A percentile compares a stretch with the other conserved stretches of the same genome.
Conservation (phyloP, 495 filamentous ascomycete species). For the Lophiostoma macrostomum region DNA sequence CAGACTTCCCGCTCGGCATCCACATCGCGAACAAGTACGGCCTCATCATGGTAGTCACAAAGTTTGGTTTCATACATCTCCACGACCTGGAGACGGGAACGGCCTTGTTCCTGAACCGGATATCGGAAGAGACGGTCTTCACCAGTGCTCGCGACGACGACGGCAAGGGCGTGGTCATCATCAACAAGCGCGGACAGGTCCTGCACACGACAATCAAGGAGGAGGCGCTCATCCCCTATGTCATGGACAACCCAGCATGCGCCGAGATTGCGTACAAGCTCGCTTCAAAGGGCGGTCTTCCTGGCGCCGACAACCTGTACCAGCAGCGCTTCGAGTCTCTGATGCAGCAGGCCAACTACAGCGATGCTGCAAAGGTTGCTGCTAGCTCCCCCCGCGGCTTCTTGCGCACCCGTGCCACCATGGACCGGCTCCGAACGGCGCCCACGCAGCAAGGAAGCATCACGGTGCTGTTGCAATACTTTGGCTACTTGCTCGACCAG, state of each 20-base stretch:
- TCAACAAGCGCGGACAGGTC: slow-evolving; percentile 96
- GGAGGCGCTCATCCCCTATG: slow-evolving; percentile 82
- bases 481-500: slow-evolving; percentile 95
- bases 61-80: slow-evolving; percentile 98
- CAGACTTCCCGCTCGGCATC: slow-evolving; percentile 98
- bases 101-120: slow-evolving; percentile 99
- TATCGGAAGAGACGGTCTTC: slow-evolving; percentile 99
- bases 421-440: slow-evolving; percentile 83
- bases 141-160: slow-evolving; percentile 82
- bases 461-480: slow-evolving; percentile 94
- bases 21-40: slow-evolving; percentile 95
- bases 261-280: slow-evolving; percentile 89
- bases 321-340: slow-evolving; percentile 87
- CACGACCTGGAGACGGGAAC: slow-evolving; percentile 95
- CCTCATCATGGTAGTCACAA: slow-evolving; percentile 94
- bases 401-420: slow-evolving; percentile 87
- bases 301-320: slow-evolving; percentile 93
- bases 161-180: slow-evolving; percentile 82
- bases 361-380: slow-evolving; percentile 88
- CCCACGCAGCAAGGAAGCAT: slow-evolving; percentile 73
- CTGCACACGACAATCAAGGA: slow-evolving; percentile 91
- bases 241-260: slow-evolving; percentile 92
- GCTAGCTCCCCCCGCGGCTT: slow-evolving; percentile 96
- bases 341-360: slow-evolving; percentile 69
- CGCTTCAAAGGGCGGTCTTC: slow-evolving; percentile 87